These are phyloP conservation scores for Tardiomyces blankii DNA, from an alignment of 1,139 yeast species.

Conservation along the genomic window DNA sequence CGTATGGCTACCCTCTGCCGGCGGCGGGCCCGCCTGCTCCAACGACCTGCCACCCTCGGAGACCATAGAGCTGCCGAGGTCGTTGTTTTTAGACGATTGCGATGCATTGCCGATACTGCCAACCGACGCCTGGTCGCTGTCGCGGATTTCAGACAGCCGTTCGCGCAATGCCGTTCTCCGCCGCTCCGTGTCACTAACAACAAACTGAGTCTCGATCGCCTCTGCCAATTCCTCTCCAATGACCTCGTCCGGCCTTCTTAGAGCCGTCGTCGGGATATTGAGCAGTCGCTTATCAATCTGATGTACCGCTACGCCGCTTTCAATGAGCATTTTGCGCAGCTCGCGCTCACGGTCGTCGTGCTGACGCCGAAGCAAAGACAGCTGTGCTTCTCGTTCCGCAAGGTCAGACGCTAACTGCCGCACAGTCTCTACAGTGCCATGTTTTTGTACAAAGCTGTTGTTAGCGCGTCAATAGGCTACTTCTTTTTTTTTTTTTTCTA, in stretches of 20 bases:
- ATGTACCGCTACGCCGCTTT: conserved; percentile 35
- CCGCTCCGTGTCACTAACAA: background rate
- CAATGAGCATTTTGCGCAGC: conserved; percentile 32
- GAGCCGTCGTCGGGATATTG: conserved; percentile 15
- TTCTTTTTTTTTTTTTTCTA: too few species aligned
- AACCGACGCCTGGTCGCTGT: background rate
- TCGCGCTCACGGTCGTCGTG: conserved; percentile 36
- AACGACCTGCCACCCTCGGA: background rate
- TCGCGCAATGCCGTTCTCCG: background rate
- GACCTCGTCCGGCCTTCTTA: conserved; percentile 16
- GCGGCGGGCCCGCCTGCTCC: background rate
- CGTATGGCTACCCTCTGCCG: too few species aligned
- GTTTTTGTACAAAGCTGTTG: conserved; percentile 28
- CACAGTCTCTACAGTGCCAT: conserved; percentile 34
- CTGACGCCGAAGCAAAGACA: conserved; percentile 31
- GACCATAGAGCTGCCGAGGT: background rate
- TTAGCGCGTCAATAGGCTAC: too few species aligned
- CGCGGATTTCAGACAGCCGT: background rate
- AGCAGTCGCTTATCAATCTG: conserved; percentile 35
- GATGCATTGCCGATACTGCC: background rate
- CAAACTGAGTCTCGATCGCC: conserved; percentile 15
- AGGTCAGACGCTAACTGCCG: conserved; percentile 40
- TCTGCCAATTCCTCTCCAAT: conserved; percentile 22
- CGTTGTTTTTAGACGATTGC: background rate
- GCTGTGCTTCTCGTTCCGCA: conserved; percentile 39